Percentiles rank a stretch among this genome's conserved stretches.
Evolutionary conservation across 768 basidiomycete genomes (phyloP).

Genomic region (Naganishia antarctica): DNA sequence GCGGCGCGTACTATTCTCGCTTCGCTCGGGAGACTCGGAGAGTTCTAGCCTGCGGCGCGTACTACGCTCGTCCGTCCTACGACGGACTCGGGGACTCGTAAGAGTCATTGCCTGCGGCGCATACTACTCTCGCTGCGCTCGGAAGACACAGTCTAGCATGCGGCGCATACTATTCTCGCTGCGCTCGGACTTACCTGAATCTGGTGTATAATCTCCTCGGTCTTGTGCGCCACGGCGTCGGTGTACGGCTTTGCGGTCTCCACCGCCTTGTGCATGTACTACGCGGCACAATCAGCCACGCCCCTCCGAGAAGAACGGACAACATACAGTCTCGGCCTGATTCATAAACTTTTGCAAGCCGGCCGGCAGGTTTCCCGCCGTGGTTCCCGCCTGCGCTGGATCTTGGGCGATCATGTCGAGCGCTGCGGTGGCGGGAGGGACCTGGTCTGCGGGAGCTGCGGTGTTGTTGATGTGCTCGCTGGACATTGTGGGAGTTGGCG

Average conservation of each 20-base stretch:
- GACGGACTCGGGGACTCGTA: no score
- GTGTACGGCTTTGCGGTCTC: conserved; percentile 44
- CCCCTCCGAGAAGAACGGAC: neutral
- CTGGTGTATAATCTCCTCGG: conserved; percentile 41
- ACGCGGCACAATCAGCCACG: neutral
- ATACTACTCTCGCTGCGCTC: no score
- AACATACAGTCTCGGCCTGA: conserved; percentile 6
- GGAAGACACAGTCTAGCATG: no score
- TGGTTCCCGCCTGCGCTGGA: neutral
- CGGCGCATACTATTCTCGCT: no score
- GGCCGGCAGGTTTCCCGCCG: neutral
- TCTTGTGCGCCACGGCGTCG: conserved; percentile 40
- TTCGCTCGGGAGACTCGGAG: no score
- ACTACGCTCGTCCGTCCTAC: no score
- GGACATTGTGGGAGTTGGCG: conserved; percentile 5
- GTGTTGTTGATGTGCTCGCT: conserved; percentile 4
- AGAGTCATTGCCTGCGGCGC: no score
- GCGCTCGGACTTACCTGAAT: conserved; percentile 39
- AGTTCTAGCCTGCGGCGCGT: no score
- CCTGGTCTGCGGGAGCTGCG: conserved; percentile 1
- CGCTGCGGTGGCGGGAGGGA: neutral
- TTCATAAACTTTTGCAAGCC: conserved; percentile 9
- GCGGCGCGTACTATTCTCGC: no score
- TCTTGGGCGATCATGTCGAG: neutral
- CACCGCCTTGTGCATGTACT: conserved; percentile 41